Base-by-base conservation (phyloP, 495 filamentous ascomycete genomes). In the Acidomyces sp. region DNA sequence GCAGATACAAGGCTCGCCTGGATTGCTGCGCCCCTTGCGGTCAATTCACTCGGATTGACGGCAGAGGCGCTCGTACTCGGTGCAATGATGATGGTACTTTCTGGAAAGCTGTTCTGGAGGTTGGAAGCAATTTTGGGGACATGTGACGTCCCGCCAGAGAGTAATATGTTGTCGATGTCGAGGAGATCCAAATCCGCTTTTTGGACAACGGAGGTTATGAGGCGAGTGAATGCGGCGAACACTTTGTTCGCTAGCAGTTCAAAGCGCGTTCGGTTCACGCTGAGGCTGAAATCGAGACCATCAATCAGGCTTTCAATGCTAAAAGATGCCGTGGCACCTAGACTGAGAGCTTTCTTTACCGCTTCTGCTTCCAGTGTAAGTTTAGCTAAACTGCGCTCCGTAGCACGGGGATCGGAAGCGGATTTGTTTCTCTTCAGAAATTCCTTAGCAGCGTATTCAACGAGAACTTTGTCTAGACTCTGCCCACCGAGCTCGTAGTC, bases 361-460 rank as follows among this genome's bases (percentile, higher is more conserved):
- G 75, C 72, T 62, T 97, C 90, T 52, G 81, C 71, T 69, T 95
- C 92, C 6, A 87, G 68, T 67, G 84, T 88, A 35, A 97, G 66
- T 70, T 95, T 97, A 12, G 92, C 88, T 34, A 94, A 64, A 50
- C 79, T 78, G 48, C 79, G 78, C 9, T 73, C 70, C 51, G 85
- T 80, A 56, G 79, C 71, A 43, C 90, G 72, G 18, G 92, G 90
- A 57, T 97, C 90, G 17, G 39, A 46, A 13, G 44, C 57, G 34
- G 69, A 72, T 60, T 85, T 85, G 60, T 88, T 66, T 67, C 92
- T 85, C 74, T 96, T 95, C 48, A 88, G 68, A 65, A 97, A 97
- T 61, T 95, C 90, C 71, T 97, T 96, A 43, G 90, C 80, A 53
- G 95, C 95, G 69, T 94, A 77, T 58, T 96, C 87, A 51, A 94